Conservation (phyloP, 495 filamentous ascomycete species). For the Rostrohypoxylon terebratum region DNA sequence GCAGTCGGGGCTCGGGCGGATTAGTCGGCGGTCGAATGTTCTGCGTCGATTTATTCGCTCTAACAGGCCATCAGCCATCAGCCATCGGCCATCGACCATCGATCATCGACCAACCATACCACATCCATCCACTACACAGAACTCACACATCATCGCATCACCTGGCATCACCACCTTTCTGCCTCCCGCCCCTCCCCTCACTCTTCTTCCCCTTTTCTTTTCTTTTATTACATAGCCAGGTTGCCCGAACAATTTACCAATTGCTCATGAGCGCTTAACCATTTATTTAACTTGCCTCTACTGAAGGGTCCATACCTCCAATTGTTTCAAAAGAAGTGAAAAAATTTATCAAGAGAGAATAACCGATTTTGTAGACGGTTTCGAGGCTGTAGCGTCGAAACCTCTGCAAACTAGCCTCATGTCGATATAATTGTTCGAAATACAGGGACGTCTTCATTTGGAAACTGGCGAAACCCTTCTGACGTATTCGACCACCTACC, state of each 20-base stretch:
- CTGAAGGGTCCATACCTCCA: constrained; percentile 13
- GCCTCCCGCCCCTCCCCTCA: neutral
- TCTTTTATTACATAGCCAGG: constrained; percentile 4
- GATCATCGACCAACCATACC: neutral
- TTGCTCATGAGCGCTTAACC: constrained; percentile 23
- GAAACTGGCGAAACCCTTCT: constrained; percentile 28
- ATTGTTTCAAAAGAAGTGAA: neutral
- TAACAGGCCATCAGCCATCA: neutral
- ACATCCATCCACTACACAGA: neutral
- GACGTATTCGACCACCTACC: neutral
- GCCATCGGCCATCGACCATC: neutral
- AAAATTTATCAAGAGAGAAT: neutral
- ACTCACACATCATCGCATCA: constrained; percentile 19
- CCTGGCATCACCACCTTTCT: constrained; percentile 25
- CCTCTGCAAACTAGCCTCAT: constrained; percentile 25
- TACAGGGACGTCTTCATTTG: constrained; percentile 32
- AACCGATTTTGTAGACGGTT: constrained; percentile 11
- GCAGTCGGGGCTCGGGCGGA: constrained; percentile 28
- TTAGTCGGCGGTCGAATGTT: constrained; percentile 43
- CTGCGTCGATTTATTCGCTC: constrained; percentile 8
- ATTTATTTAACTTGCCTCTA: constrained; percentile 21
- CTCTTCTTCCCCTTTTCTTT: neutral
- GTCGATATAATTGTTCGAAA: constrained; percentile 26
- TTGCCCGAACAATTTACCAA: neutral
- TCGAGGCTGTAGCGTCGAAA: constrained; percentile 31